A percentile compares a stretch with the other conserved stretches of the same genome.
These are phyloP conservation scores for Sarocladium strictum DNA, from an alignment of 2,329 filamentous ascomycete species.

Conservation along the genomic window DNA sequence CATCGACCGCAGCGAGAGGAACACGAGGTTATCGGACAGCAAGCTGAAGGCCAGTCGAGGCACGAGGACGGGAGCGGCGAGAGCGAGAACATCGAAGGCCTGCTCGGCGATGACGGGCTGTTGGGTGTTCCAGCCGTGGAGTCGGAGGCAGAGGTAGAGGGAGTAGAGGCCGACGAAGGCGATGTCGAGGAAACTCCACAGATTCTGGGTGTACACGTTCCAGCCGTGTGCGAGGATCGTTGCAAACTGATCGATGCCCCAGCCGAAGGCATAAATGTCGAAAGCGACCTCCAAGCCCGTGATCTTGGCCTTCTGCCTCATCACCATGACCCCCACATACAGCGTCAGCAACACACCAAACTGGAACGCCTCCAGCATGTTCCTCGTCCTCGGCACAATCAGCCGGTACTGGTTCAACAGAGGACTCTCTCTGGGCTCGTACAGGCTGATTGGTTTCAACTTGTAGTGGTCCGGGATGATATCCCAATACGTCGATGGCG, in stretches of 20 bases:
- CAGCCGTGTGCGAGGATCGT: constrained; percentile 70
- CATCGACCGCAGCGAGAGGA: constrained; percentile 76
- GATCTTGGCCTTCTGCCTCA: constrained; percentile 52
- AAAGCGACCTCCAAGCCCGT: constrained; percentile 60
- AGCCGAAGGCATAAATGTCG: constrained; percentile 68
- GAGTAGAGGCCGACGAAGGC: constrained; percentile 68
- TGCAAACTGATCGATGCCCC: constrained; percentile 72
- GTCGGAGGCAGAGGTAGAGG: constrained; percentile 60
- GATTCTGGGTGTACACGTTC: constrained; percentile 78
- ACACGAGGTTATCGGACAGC: constrained; percentile 78
- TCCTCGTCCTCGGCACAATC: constrained; percentile 73
- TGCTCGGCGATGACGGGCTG: constrained; percentile 50
- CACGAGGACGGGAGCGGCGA: constrained; percentile 71
- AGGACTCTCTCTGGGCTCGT: constrained; percentile 69
- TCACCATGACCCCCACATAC: constrained; percentile 67
- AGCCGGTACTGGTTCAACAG: constrained; percentile 80
- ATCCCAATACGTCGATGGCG: constrained; percentile 74
- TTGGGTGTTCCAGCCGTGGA: constrained; percentile 53
- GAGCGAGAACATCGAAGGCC: constrained; percentile 71
- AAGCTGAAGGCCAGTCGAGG: constrained; percentile 78
- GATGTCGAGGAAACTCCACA: constrained; percentile 84
- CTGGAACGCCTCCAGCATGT: constrained; percentile 67
- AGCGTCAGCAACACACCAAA: constrained; percentile 64
- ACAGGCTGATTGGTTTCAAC: constrained; percentile 72
- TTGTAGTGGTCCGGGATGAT: constrained; percentile 85